Base-by-base conservation (phyloP, 768 basidiomycete genomes). In the Harrya chromipes region DNA sequence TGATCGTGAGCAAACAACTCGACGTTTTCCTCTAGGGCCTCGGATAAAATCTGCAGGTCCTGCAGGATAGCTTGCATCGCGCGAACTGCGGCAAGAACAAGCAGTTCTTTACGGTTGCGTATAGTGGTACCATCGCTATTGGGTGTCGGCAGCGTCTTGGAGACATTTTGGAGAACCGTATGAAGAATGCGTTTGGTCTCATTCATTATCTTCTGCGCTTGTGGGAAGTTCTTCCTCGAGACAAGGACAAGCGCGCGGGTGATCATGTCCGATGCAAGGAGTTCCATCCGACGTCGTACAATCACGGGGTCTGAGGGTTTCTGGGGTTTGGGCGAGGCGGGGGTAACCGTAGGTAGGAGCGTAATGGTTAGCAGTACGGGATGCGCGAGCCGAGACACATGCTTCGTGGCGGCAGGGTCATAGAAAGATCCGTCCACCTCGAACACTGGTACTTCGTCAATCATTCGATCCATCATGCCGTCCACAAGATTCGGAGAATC, bases 241-340 rank as follows among this genome's bases (percentile, higher is more conserved):
- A 97, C 94, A 39, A 98, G 80, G 26, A 98, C 88, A 26, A 99
- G 78, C 16, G 88, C 87, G 11, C 97, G 84, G 2, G 94, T 94
- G 65, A 98, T 93, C 93, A 98, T 98, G 69, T 98, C 97, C 23
- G 87, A 89, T 21, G 93, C 90, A 34, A 98, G 80, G 4, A 99
- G 81, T 73, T 99, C 97, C 93, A 98, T 97, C 20, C 95, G 75
- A 34, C 97, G 78, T 23, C 97, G 84, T 23, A 95, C 89, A 59
- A 99, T 94, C 44, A 87, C 83, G 1, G 93, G 86, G 62, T 95
- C 91, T 0, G 90, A 90, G 26, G 80, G 74, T 41, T 61, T 65
- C 2, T 75, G 71, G 12, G 49, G 47, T 23, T 57, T 68, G 43
- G 70, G 71, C 54, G 73, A 71, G 27, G 55, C 61, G 39, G 55